Evolutionary conservation across 352 stramenopile species (phyloP), one percentile per base, ranked within the genome.

Genomic region (Pythium phragmitis): DNA sequence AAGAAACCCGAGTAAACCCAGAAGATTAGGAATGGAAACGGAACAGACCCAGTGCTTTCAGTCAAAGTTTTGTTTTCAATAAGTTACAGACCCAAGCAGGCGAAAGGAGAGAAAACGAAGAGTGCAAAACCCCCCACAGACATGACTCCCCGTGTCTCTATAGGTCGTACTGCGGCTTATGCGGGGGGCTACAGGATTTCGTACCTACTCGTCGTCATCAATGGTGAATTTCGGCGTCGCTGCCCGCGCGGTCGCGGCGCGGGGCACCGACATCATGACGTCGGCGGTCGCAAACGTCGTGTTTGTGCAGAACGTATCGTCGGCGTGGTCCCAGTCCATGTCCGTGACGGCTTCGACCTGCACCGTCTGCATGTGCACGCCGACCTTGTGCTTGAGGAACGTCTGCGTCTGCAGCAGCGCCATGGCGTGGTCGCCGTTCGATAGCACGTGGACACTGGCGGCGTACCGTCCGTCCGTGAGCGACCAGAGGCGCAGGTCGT

Each of bases 401-500:
- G 65, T 66, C 65, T 92, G 81, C 11, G 80, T 84, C 54, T 77
- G 76, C 34, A 70, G 68, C 48, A 89, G 80, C 30, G 83, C 81
- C 3, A 56, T n/a, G 23, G 71, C 63, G 42, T 74, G 57, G 26
- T 89, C 80, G 8, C 78, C 81, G 48, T 89, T 88, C 16, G 81
- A 73, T 34, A 89, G 50, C 53, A 92, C 77, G 50, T 99, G 97
- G n/a, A 98, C 92, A 56, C 90, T 98, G 19, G 98, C 77, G 6
- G 89, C 84, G 19, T 82, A 85, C 37, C 89, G 62, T 4, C 94
- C 91, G 41, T 98, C 83, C 1, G 92, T 98, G 52, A 99, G 86
- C 43, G 82, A 92, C 97, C 97, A 99, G 48, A 99, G 89, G 72
- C 98, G 97, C n/a, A 99, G 73, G 70, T 99, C 95, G 75, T 99